phyloP scores from a whole-genome alignment of 1,284 basidiomycete species.

The Trichosporon sp. region DNA sequence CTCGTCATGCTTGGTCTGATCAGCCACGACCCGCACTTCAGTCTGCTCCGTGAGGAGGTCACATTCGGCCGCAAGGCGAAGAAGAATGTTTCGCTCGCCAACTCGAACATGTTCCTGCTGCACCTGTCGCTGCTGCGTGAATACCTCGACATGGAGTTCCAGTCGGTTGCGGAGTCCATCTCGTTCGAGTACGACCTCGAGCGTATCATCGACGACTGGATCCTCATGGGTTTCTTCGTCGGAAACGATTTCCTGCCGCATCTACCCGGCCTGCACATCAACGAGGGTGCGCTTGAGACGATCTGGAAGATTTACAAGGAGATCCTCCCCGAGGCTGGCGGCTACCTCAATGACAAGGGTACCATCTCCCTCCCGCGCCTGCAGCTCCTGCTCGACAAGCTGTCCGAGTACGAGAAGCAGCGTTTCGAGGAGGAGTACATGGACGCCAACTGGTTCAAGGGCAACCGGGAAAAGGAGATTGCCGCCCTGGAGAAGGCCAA shows the following conservation, averaged over 20 bases:
- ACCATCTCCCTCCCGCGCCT: slow-evolving; percentile 77
- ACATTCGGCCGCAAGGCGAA: slow-evolving; percentile 85
- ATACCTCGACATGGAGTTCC: slow-evolving; percentile 95
- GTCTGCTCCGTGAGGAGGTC: slow-evolving; percentile 94
- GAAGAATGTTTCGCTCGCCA: slow-evolving; percentile 74
- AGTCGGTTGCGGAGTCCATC: slow-evolving; percentile 60
- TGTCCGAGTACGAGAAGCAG: slow-evolving; percentile 82
- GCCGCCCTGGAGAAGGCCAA: slow-evolving; percentile 59
- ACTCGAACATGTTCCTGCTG: slow-evolving; percentile 90
- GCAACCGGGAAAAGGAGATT: slow-evolving; percentile 75
- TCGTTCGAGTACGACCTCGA: slow-evolving; percentile 81
- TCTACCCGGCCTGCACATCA: slow-evolving; percentile 94
- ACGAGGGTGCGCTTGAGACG: slow-evolving; percentile 90
- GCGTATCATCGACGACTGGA: slow-evolving; percentile 95
- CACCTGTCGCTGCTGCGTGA: slow-evolving; percentile 94
- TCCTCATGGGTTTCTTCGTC: slow-evolving; percentile 92
- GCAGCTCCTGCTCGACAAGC: slow-evolving; percentile 84
- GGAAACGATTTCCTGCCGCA: slow-evolving; percentile 98
- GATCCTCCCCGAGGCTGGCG: slow-evolving; percentile 76
- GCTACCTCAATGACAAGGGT: slow-evolving; percentile 91
- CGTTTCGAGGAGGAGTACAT: slow-evolving; percentile 87
- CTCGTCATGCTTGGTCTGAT: slow-evolving; percentile 96
- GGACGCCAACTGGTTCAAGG: slow-evolving; percentile 86
- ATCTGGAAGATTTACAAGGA: slow-evolving; percentile 95
- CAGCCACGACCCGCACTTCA: slow-evolving; percentile 99